A percentile compares a stretch with the other conserved stretches of the same genome.
Conservation (phyloP, 768 basidiomycete species). For the Hericium alpestre region DNA sequence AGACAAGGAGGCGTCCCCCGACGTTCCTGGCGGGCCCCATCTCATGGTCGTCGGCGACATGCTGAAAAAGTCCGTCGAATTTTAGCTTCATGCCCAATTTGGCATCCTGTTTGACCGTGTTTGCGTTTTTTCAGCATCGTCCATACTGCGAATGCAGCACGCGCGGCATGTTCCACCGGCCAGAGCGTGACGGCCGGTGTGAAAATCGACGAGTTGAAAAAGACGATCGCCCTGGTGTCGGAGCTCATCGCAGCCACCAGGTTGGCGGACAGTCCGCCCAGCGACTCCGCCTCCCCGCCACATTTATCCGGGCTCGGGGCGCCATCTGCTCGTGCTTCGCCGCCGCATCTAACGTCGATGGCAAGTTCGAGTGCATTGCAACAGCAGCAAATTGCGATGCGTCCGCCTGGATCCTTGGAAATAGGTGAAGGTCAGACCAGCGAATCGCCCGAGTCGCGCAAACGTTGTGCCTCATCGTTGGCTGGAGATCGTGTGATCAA, state of each 20-base stretch:
- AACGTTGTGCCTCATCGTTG: constrained; percentile 40
- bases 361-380: not conserved
- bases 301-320: not conserved
- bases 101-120: constrained; percentile 9
- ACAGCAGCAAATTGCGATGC: constrained; percentile 14
- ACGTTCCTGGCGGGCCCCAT: constrained; percentile 32
- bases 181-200: constrained; percentile 36
- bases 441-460: constrained; percentile 33
- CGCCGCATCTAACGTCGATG: constrained; percentile 5
- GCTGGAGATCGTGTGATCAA: constrained; percentile 35
- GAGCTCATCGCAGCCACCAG: constrained; percentile 40
- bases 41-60: constrained; percentile 40
- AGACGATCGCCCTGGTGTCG: constrained; percentile 41
- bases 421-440: constrained; percentile 19
- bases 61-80: constrained; percentile 39
- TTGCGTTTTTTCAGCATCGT: constrained; percentile 35
- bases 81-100: constrained; percentile 10
- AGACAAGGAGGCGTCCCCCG: constrained; percentile 20
- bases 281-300: constrained; percentile 15
- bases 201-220: constrained; percentile 46
- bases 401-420: constrained; percentile 16
- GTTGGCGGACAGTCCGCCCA: constrained; percentile 24
- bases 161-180: constrained; percentile 35
- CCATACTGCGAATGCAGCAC: constrained; percentile 48
- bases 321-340: constrained; percentile 9